Conservation (phyloP, 1,139 yeast genomes). For the Pichia sp. region DNA sequence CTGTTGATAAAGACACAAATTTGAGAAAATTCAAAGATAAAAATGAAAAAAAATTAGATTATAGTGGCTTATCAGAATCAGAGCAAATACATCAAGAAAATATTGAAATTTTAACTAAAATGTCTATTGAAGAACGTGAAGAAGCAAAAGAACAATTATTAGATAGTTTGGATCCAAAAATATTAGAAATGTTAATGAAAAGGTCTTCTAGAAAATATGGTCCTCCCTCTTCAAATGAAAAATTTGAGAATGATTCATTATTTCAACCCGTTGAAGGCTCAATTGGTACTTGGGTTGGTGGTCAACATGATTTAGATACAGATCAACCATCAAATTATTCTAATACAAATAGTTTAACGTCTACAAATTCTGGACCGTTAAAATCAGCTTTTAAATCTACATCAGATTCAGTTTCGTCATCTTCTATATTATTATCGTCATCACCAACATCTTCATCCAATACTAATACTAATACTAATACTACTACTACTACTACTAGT, state of each 20-base stretch:
- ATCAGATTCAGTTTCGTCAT: neutral
- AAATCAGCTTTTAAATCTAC: constrained; percentile 4
- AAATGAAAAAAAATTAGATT: constrained; percentile 13
- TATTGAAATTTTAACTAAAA: constrained; percentile 49
- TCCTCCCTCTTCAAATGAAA: constrained; percentile 8
- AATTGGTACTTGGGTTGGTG: constrained; percentile 71
- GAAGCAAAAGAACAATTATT: constrained; percentile 63
- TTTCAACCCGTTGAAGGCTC: constrained; percentile 55
- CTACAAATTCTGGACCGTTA: neutral
- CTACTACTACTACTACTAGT: too few relatives aligned
- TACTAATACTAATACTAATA: too few relatives aligned
- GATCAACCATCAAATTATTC: too few relatives aligned
- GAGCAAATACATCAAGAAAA: constrained; percentile 77
- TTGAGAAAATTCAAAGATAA: constrained; percentile 15
- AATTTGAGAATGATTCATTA: constrained; percentile 1
- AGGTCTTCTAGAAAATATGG: constrained; percentile 39
- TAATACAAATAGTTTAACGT: neutral
- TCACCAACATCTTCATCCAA: neutral
- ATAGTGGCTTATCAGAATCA: constrained; percentile 42
- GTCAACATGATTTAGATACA: constrained; percentile 27
- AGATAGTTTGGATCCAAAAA: constrained; percentile 59
- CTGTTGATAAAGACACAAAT: constrained; percentile 18
- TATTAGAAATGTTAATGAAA: constrained; percentile 39
- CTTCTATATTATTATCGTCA: neutral
- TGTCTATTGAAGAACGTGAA: constrained; percentile 63